These are phyloP conservation scores for Psilocybe subaeruginosa DNA, from an alignment of 768 basidiomycete species.

Conservation along the genomic window DNA sequence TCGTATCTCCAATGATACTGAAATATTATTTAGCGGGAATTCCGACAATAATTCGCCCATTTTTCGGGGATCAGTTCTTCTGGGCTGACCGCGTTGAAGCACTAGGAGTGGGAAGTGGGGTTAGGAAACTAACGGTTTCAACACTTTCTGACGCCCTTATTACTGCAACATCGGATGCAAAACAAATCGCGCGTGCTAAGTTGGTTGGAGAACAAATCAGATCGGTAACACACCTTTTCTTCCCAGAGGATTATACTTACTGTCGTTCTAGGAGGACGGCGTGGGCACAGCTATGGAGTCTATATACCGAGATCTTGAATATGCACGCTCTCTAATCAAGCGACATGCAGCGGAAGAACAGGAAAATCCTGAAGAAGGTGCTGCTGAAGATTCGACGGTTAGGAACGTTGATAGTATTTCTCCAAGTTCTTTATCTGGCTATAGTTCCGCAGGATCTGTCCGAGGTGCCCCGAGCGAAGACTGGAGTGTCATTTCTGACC, in stretches of 20 bases:
- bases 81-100: constrained; percentile 99
- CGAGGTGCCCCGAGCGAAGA: constrained; percentile 70
- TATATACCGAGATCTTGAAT: constrained; percentile 96
- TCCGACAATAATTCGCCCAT: constrained; percentile 95
- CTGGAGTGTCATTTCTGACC: constrained; percentile 87
- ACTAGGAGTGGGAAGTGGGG: constrained; percentile 85
- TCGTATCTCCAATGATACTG: neutral
- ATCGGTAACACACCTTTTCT: constrained; percentile 44
- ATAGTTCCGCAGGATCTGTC: constrained; percentile 59
- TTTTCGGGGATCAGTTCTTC: constrained; percentile 98
- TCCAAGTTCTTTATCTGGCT: constrained; percentile 46
- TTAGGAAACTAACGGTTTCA: constrained; percentile 86
- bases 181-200: constrained; percentile 86
- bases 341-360: constrained; percentile 39
- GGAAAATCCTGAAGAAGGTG: constrained; percentile 34
- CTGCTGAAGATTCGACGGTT: constrained; percentile 40
- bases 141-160: constrained; percentile 77
- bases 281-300: constrained; percentile 91
- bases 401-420: constrained; percentile 33
- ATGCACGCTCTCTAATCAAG: constrained; percentile 87
- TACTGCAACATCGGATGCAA: constrained; percentile 83
- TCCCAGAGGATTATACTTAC: neutral
- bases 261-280: constrained; percentile 78
- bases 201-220: constrained; percentile 87
- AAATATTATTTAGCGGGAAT: constrained; percentile 67